Percentiles rank a stretch among this genome's conserved stretches.
Conservation (phyloP, 2,329 filamentous ascomycete species). For the Phyllosticta ampelicida region DNA sequence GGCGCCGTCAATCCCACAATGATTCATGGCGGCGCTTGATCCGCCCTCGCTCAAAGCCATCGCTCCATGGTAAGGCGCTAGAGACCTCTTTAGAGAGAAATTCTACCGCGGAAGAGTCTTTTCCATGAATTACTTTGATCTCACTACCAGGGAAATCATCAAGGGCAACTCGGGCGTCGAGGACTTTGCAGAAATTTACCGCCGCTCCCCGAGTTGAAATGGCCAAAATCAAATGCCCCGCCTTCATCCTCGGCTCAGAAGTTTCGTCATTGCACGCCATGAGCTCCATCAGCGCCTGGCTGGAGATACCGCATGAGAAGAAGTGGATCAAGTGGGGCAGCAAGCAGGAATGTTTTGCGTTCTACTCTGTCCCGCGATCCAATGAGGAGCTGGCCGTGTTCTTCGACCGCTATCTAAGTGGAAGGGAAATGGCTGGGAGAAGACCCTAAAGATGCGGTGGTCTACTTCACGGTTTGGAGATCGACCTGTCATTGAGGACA, state of each 20-base stretch:
- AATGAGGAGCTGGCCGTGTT: slow-evolving; percentile 22
- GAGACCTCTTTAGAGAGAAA: slow-evolving; percentile 38
- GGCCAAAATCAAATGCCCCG: slow-evolving; percentile 16
- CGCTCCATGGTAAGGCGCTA: slow-evolving; percentile 38
- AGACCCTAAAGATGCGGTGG: slow-evolving; percentile 36
- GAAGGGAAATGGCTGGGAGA: slow-evolving; percentile 36
- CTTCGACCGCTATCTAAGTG: slow-evolving; percentile 39
- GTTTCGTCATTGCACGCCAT: slow-evolving; percentile 16
- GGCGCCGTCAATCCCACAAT: slow-evolving; percentile 32
- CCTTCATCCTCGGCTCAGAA: slow-evolving; percentile 15
- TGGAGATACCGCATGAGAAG: slow-evolving; percentile 13
- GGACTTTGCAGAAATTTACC: slow-evolving; percentile 34
- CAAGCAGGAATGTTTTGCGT: slow-evolving; percentile 17
- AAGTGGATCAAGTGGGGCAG: slow-evolving; percentile 17
- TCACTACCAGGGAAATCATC: slow-evolving; percentile 30
- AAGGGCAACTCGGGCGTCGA: slow-evolving; percentile 27
- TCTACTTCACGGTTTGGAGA: slow-evolving; percentile 24
- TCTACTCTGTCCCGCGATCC: slow-evolving; percentile 12
- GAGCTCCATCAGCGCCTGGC: slow-evolving; percentile 15
- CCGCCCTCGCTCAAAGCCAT: slow-evolving; percentile 35
- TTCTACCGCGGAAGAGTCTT: slow-evolving; percentile 30
- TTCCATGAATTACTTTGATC: slow-evolving; percentile 33
- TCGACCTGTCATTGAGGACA: slow-evolving; percentile 14
- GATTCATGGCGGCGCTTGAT: slow-evolving; percentile 32
- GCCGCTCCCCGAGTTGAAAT: slow-evolving; percentile 20